Base-by-base conservation (phyloP, 2,329 filamentous ascomycete genomes). In the Elsinoe batatas region DNA sequence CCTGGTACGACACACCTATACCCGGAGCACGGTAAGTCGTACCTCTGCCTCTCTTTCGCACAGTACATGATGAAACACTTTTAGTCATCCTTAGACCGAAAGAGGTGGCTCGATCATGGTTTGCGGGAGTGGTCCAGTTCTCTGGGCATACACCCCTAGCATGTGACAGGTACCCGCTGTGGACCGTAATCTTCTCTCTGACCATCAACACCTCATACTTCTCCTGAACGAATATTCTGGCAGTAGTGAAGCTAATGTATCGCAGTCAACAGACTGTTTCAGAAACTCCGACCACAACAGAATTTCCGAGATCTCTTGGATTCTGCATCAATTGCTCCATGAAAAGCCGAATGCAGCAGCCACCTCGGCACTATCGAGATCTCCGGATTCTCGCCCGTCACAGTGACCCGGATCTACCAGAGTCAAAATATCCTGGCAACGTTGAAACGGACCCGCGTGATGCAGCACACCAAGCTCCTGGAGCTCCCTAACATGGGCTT, bases 81-180 rank as follows among this genome's bases (percentile, higher is more conserved):
- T 56, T 54, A 58, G 64, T 70, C 67, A 70, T 70, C 68, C 68
- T 70, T 70, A 70, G 67, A 62, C 67, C 64, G 61, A 69, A 65
- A 66, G 60, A 62, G 49, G 26, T 42, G 53, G 32, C 42, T 53
- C 42, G 44, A 6, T 53, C 42, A n/a, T 36, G 47, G 32, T 15
- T 26, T 22, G 47, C 18, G 47, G 47, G 47, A 18, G 33, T 38
- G 47, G 47, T 35, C 35, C 47, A 51, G 13, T 37, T 15, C 15
- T 20, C 47, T 38, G 47, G 35, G 47, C 35, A 36, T 18, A 38
- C 33, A 51, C 32, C 47, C 47, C 47, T 49, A 18, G 47, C 33
- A 15, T 37, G 47, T 38, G 47, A 33, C 20, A 38, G 17, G 26
- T 38, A 37, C 42, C 53, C 49, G 43, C 54, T 60, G 59, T 58